Conservation (phyloP, 2,329 filamentous ascomycete species). For the Polychaeton citri region DNA sequence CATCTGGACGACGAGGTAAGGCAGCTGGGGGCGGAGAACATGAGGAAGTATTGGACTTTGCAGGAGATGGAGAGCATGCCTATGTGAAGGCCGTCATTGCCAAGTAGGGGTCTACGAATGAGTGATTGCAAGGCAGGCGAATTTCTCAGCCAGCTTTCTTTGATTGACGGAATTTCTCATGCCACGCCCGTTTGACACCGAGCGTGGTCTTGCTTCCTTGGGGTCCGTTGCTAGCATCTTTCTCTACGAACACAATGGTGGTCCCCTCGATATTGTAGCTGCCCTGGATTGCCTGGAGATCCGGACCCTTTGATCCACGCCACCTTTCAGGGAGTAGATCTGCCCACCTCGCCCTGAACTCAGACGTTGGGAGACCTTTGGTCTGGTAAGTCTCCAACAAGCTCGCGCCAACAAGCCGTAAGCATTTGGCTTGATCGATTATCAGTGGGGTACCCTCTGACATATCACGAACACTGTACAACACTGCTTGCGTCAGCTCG, state of each 20-base stretch:
- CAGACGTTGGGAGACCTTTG: conserved; percentile 7
- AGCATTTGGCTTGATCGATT: conserved; percentile 10
- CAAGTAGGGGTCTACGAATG: too few species aligned
- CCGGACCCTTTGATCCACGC: conserved; percentile 5
- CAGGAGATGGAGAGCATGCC: conserved; percentile 61
- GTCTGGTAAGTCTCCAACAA: conserved; percentile 11
- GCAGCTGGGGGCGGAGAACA: conserved; percentile 70
- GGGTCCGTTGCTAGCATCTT: not conserved
- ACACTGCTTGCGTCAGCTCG: conserved; percentile 23
- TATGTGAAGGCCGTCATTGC: too few species aligned
- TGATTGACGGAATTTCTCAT: conserved; percentile 23
- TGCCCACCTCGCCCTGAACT: conserved; percentile 26
- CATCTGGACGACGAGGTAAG: conserved; percentile 78
- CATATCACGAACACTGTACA: conserved; percentile 11
- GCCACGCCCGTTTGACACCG: conserved; percentile 24
- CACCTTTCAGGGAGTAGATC: conserved; percentile 4
- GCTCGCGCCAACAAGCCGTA: conserved; percentile 11
- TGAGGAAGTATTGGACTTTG: conserved; percentile 68
- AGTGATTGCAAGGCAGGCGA: too few species aligned
- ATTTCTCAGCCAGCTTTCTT: conserved; percentile 15
- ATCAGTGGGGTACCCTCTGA: conserved; percentile 14
- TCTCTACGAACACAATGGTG: not conserved
- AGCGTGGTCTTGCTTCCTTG: conserved; percentile 10
- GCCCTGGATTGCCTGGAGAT: conserved; percentile 13
- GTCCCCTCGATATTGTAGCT: conserved; percentile 7